Evolutionary conservation across 2,329 filamentous ascomycete species (phyloP), one percentile per base, ranked within the genome.

Genomic region (Xylaria polymorpha): DNA sequence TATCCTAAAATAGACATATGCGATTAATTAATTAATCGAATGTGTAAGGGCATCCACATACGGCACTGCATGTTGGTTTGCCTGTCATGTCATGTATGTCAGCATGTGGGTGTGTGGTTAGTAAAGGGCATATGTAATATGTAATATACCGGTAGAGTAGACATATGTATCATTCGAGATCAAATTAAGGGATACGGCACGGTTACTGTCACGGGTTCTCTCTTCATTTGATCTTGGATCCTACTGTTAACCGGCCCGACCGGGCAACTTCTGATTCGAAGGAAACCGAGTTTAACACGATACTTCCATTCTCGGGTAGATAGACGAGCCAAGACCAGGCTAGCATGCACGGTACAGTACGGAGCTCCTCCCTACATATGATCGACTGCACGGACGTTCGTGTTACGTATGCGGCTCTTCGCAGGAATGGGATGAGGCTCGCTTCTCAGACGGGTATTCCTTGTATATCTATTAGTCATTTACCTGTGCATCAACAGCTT

Each of bases 321-420:
- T 59, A 32, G 56, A 58, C 55, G 55, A 43, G 56, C 43, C 20
- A 35, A 61, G 51, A 64, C 41, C 18, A 46, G 39, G 7, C 20
- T 44, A 44, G 37, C 20, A 59, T 58, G 44, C 15, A 41, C 35
- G 32, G 56, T 56, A 41, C 35, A 20, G 56, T 56, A 59, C 20
- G 44, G 51, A 64, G 29, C n/a, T 18, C 20, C 1, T 57, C 37
- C 43, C 39, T 56, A 63, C 56, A 46, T n/a, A 46, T 44, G 60
- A 56, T 60, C 41, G 43, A 41, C 67, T 46, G 56, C 58, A 66
- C 18, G 58, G 58, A 43, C 61, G 43, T 69, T 35, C 44, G 41
- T 53, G 44, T 60, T 66, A 46, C 58, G 29, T 51, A 58, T 69
- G 63, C 66, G 66, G 66, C 66, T 68, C 66, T 68, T 65, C 61